Base-by-base conservation (phyloP, 257 asterid genomes). In the Gentiana macrophylla region DNA sequence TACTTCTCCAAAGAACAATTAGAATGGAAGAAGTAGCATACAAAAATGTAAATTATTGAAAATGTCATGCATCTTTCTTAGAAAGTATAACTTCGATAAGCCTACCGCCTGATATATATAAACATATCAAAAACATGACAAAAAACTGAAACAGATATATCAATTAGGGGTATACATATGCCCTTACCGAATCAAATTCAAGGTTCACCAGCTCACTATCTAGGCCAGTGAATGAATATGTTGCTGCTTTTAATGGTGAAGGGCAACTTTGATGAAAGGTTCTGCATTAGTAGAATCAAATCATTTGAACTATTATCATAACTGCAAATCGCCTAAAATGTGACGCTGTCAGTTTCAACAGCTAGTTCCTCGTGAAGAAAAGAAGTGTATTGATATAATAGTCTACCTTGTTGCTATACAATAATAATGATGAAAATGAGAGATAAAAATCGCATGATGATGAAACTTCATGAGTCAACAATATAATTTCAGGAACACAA, bases 101-200 rank as follows among this genome's bases (percentile, higher is more conserved):
- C 43, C 10, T 49, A 51, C 33, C 12, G 58, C 58, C 52, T 50
- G 24, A 24, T 24, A 24, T 24, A 24, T 24, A 24, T 24, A 24
- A 24, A 24, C 24, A 24, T 24, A 24, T 24, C 1, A 24, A 1
- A 37, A 50, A 12, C 15, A 49, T 49, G 6, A 8, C 36, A 24
- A 1, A 56, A 43, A n/a, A 49, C 33, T 15, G 33, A 12, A 6
- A 37, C 55, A 63, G 24, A 24, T 24, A 24, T 24, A 41, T 41
- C 12, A 24, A n/a, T 32, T 41, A 13, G 5, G 41, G 47, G 12
- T 13, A 44, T 35, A 32, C 52, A 48, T 41, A 12, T 49, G 63
- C 12, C 52, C 79, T 80, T 72, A 89, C 95, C 91, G 71, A 61
- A 68, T 62, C 77, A 64, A 60, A 52, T 44, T 60, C 79, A 61